Base-by-base conservation (phyloP, 768 basidiomycete genomes). In the Fistulinella prunicolor region DNA sequence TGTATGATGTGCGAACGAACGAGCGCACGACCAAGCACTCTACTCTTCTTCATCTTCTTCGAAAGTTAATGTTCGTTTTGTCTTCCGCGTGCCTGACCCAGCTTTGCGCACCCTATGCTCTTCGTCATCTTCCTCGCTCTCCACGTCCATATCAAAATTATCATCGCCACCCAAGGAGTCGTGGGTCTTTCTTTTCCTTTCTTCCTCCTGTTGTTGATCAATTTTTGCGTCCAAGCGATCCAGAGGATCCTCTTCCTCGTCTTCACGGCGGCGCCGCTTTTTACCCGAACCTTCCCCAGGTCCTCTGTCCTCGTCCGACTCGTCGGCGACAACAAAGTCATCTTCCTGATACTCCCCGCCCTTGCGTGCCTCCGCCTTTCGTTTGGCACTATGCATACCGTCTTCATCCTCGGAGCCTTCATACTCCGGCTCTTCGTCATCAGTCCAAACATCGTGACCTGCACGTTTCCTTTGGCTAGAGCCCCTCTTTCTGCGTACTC, bases 271-370 rank as follows among this genome's bases (percentile, higher is more conserved):
- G 48, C 70, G 67, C 48, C 69, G 75, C 49, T 65, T 69, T 46
- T 65, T 71, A 0, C 46, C 36, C 6, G 54, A 45, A 46, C 71
- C 68, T 30, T 67, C 70, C 19, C 71, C 76, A 10, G 58, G 57
- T 9, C 58, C 66, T 16, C 59, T 64, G 3, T 86, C 86, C 22
- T 86, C 85, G 35, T 89, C 88, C 16, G 82, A 83, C 19, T 78
- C 75, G 55, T 90, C 89, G 13, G 85, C 82, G 10, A 91, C 90
- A 23, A 93, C 73, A 58, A 93, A 93, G 58, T 89, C 89, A 61
- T 93, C 89, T 49, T 85, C 81, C 62, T 89, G 85, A 56, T 92
- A 92, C 36, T 89, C 86, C 19, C 80, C 81, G 5, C 80, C 74
- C 44, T 76, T 78, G 46, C 77, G 77, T n/a, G 71, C 68, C 13